phyloP scores from a whole-genome alignment of 306 rosid species.

The Vigna trinervia region DNA sequence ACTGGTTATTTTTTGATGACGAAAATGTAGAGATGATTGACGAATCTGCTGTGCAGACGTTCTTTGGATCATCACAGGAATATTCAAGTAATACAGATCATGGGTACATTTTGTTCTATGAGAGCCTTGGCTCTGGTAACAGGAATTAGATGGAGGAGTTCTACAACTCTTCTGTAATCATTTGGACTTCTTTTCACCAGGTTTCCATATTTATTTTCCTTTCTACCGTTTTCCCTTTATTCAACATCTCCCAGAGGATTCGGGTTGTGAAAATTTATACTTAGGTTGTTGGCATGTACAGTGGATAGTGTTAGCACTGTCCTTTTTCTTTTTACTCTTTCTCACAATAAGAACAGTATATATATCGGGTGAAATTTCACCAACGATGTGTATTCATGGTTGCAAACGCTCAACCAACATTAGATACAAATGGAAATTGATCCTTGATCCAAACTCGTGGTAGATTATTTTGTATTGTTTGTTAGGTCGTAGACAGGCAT shows the following conservation, averaged over 20 bases:
- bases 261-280: conserved; percentile 80
- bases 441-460: conserved; percentile 34
- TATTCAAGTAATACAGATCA: conserved; percentile 96
- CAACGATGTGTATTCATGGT: conserved; percentile 48
- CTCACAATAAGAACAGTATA: conserved; percentile 74
- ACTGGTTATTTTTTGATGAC: conserved; percentile 98
- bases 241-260: conserved; percentile 64
- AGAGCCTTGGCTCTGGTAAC: conserved; percentile 76
- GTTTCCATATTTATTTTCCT: conserved; percentile 55
- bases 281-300: conserved; percentile 84
- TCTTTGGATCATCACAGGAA: conserved; percentile 99
- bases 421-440: conserved; percentile 56
- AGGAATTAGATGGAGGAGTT: conserved; percentile 60
- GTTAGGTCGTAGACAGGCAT: not conserved
- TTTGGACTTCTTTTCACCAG: conserved; percentile 49
- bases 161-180: conserved; percentile 56
- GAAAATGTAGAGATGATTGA: conserved; percentile 99
- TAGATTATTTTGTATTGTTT: conserved; percentile 15
- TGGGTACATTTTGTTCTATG: conserved; percentile 96
- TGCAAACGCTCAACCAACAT: conserved; percentile 51
- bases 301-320: conserved; percentile 69
- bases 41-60: conserved; percentile 97
- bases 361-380: conserved; percentile 64
- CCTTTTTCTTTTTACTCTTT: conserved; percentile 45
- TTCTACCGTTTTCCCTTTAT: conserved; percentile 36